Conservation (phyloP, 2,329 filamentous ascomycete genomes). For the Ophiocordyceps camponoti-floridani region DNA sequence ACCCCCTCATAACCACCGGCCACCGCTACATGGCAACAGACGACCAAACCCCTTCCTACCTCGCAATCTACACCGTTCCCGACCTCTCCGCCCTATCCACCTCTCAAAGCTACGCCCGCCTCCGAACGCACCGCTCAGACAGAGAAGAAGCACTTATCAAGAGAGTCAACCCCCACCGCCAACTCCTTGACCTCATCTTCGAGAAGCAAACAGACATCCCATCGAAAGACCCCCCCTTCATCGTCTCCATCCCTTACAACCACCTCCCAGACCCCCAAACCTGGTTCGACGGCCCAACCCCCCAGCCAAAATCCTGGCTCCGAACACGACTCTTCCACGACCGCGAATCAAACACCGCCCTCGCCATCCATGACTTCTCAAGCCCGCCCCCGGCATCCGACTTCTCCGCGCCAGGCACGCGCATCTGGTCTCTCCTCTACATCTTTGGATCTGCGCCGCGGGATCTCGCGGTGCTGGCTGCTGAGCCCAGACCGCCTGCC, state of each 20-base stretch:
- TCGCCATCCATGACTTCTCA: constrained; percentile 57
- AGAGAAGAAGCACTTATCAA: constrained; percentile 35
- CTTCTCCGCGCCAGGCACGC: constrained; percentile 15
- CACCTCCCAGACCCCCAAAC: no score
- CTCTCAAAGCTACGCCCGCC: constrained; percentile 44
- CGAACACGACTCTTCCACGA: constrained; percentile 48
- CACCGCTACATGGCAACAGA: constrained; percentile 60
- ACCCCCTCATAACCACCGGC: constrained; percentile 58
- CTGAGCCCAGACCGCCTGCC: constrained; percentile 24
- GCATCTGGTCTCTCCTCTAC: constrained; percentile 58
- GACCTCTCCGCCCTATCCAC: constrained; percentile 49
- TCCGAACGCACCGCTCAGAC: constrained; percentile 38
- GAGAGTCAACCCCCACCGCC: constrained; percentile 46
- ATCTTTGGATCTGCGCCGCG: constrained; percentile 60
- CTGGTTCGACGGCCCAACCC: constrained; percentile 20
- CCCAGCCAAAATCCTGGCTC: constrained; percentile 56
- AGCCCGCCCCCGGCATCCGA: constrained; percentile 15
- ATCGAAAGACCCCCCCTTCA: no score
- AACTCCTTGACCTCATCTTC: constrained; percentile 50
- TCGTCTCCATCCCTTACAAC: not conserved
- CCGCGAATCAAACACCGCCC: constrained; percentile 27
- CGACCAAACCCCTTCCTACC: constrained; percentile 38
- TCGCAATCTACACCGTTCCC: constrained; percentile 68
- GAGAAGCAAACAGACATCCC: constrained; percentile 24
- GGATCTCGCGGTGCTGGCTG: constrained; percentile 41